Conservation (phyloP, 441 rosid species). For the Pelargonium cotyledonis region DNA sequence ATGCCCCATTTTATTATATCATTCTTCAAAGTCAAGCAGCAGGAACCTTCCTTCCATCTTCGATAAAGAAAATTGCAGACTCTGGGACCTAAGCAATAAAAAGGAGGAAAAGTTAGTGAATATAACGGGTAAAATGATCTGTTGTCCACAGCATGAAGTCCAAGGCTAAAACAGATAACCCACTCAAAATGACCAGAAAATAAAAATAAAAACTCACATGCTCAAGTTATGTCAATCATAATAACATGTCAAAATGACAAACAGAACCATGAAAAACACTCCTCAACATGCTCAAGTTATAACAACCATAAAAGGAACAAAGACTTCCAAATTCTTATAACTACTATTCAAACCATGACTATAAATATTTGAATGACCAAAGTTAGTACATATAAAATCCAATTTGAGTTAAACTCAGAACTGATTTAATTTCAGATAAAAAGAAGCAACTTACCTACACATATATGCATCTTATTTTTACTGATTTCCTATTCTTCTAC, state of each 20-base stretch:
- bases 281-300: background rate
- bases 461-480: too few species aligned
- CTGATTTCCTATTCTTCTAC: background rate
- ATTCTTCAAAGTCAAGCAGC: constrained; percentile 24
- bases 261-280: background rate
- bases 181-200: background rate
- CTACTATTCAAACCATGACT: background rate
- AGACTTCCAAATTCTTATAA: background rate
- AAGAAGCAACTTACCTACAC: too few species aligned
- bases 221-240: too few species aligned
- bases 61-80: constrained; percentile 14
- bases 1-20: constrained; percentile 1
- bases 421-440: too few species aligned
- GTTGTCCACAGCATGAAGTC: background rate
- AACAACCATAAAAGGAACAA: background rate
- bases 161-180: background rate
- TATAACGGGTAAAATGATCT: background rate
- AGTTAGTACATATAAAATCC: background rate
- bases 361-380: background rate
- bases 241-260: background rate
- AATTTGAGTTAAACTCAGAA: background rate
- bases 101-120: background rate
- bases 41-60: constrained; percentile 18
- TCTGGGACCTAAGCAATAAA: constrained; percentile 13
- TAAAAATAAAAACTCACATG: too few species aligned